phyloP scores from a whole-genome alignment of 1,284 basidiomycete species.

The Leccinum insigne region DNA sequence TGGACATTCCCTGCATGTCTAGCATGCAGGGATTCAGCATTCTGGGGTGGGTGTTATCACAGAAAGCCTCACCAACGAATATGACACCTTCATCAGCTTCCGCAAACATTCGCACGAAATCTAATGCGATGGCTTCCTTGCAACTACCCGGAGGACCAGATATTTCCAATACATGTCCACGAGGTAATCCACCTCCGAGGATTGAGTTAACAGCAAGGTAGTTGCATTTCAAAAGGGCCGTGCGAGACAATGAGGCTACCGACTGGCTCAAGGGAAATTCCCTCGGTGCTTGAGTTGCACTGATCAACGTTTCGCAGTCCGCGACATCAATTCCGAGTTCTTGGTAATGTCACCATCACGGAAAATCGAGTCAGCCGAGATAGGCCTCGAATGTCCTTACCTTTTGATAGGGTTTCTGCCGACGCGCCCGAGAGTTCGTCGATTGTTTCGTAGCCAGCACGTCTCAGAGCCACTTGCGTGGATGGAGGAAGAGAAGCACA shows the following conservation, averaged over 20 bases:
- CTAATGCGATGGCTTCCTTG: slow-evolving; percentile 55
- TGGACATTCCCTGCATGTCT: slow-evolving; percentile 70
- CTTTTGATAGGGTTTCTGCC: slow-evolving; percentile 44
- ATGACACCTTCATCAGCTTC: slow-evolving; percentile 49
- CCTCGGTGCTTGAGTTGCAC: slow-evolving; percentile 37
- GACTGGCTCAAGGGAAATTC: slow-evolving; percentile 53
- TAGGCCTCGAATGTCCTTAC: slow-evolving; percentile 28
- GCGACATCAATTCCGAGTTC: slow-evolving; percentile 48
- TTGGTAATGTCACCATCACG: slow-evolving; percentile 22
- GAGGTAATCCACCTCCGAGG: slow-evolving; percentile 58
- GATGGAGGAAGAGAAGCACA: slow-evolving; percentile 26
- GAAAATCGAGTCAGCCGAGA: slow-evolving; percentile 1
- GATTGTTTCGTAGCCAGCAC: slow-evolving; percentile 52
- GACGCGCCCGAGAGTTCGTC: slow-evolving; percentile 43
- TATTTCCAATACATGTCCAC: slow-evolving; percentile 65
- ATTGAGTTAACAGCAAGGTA: slow-evolving; percentile 54
- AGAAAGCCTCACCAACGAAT: slow-evolving; percentile 54
- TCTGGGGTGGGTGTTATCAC: background rate
- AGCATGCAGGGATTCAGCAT: slow-evolving; percentile 15
- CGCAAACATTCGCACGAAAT: slow-evolving; percentile 49
- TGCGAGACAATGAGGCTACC: slow-evolving; percentile 46
- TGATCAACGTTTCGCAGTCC: slow-evolving; percentile 45
- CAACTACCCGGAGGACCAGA: slow-evolving; percentile 72
- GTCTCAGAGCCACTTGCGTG: slow-evolving; percentile 39
- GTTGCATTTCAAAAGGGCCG: slow-evolving; percentile 32